A percentile compares a stretch with the other conserved stretches of the same genome.
These are phyloP conservation scores for Lycium barbarum DNA, from an alignment of 257 asterid genomes.

Conservation along the genomic window DNA sequence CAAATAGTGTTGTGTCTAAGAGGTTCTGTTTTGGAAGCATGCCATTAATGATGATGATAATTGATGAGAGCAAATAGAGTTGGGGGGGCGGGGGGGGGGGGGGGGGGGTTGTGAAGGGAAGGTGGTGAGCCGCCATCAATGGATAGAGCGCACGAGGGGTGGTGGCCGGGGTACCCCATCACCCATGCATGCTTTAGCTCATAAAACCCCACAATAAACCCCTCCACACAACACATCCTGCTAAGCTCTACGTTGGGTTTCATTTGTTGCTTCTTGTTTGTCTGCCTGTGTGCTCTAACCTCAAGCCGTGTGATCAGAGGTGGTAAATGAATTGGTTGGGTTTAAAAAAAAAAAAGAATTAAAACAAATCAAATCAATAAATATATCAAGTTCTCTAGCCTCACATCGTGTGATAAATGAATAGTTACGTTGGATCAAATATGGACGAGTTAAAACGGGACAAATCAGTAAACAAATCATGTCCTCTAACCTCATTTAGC, in stretches of 20 bases:
- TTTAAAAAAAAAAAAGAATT: too few relatives aligned
- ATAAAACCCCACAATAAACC: constrained; percentile 37
- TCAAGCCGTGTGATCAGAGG: neutral
- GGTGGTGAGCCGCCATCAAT: constrained; percentile 66
- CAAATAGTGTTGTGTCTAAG: constrained; percentile 27
- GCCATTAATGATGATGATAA: constrained; percentile 66
- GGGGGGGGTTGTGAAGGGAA: neutral
- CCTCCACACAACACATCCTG: neutral
- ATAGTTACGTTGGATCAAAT: neutral
- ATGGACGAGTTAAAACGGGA: neutral
- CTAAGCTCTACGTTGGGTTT: constrained; percentile 29
- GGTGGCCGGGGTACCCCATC: constrained; percentile 41
- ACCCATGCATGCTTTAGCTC: constrained; percentile 19
- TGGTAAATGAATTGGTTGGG: neutral
- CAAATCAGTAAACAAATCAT: neutral
- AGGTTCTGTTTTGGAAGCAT: constrained; percentile 51
- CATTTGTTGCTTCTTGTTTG: constrained; percentile 27
- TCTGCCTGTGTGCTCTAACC: neutral
- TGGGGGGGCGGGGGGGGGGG: neutral
- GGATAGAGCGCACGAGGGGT: constrained; percentile 77
- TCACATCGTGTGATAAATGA: neutral
- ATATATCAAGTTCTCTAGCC: neutral
- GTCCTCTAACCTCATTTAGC: neutral
- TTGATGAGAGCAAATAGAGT: constrained; percentile 7
- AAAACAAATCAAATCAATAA: too few relatives aligned